Percentiles rank a stretch among this genome's conserved stretches.
phyloP scores from a whole-genome alignment of 2,329 filamentous ascomycete genomes.

The Trichophyton equinum region DNA sequence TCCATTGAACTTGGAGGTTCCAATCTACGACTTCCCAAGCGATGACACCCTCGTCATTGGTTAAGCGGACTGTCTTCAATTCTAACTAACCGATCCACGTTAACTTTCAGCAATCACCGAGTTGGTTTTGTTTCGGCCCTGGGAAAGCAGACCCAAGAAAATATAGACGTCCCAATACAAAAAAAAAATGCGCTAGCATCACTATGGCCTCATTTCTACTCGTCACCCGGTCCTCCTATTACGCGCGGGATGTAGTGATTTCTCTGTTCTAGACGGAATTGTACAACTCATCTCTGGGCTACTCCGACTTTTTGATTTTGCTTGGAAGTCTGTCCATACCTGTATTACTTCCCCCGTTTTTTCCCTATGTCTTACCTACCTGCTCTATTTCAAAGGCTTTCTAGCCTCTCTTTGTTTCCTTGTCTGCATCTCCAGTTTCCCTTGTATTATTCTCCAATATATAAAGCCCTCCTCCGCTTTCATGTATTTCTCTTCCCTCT shows the following conservation, averaged over 20 bases:
- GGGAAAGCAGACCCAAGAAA: background rate
- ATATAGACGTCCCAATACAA: too few relatives aligned
- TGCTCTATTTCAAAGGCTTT: background rate
- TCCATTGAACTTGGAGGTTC: slow-evolving; percentile 93
- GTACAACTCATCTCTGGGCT: background rate
- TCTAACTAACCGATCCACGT: background rate
- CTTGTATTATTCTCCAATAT: slow-evolving; percentile 6
- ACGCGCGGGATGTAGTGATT: background rate
- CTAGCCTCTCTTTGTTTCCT: background rate
- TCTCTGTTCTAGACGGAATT: background rate
- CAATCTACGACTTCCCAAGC: slow-evolving; percentile 81
- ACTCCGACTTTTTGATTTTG: background rate
- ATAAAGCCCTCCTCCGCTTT: slow-evolving; percentile 2
- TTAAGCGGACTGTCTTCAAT: slow-evolving; percentile 42
- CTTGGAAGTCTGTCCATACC: slow-evolving; percentile 2
- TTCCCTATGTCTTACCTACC: slow-evolving; percentile 1
- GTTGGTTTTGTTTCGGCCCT: background rate
- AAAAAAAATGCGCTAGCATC: background rate
- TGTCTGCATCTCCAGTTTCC: slow-evolving; percentile 1
- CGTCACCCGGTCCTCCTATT: background rate
- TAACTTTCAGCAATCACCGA: background rate
- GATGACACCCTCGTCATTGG: slow-evolving; percentile 84
- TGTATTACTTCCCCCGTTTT: slow-evolving; percentile 1
- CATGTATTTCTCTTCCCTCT: background rate
- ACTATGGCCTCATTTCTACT: background rate